Conservation (phyloP, 2,329 filamentous ascomycete species). For the Talaromyces sp. region DNA sequence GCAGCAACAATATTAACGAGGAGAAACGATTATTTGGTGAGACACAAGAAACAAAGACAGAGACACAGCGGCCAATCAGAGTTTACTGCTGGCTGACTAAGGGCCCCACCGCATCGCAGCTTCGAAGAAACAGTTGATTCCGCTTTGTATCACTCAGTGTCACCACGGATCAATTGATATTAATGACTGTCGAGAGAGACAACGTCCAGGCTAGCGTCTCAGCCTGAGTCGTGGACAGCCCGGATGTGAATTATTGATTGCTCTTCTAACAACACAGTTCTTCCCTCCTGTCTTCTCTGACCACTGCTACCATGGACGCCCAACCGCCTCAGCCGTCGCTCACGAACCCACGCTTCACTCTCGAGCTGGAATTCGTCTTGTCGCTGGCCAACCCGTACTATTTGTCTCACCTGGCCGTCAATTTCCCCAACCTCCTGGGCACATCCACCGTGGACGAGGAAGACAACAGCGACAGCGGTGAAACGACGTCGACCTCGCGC, state of each 20-base stretch:
- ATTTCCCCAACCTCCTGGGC: slow-evolving; percentile 41
- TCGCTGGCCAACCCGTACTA: slow-evolving; percentile 47
- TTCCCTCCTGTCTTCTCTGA: background rate
- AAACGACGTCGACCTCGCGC: slow-evolving; percentile 24
- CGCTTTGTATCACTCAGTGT: background rate
- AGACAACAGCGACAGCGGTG: slow-evolving; percentile 23
- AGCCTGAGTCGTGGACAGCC: background rate
- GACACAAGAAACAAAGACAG: background rate
- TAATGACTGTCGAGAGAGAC: background rate
- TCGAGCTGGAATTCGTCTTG: slow-evolving; percentile 47
- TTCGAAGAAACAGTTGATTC: background rate
- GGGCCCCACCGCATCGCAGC: background rate
- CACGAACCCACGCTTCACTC: slow-evolving; percentile 43
- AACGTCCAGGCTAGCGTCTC: background rate
- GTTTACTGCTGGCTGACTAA: background rate
- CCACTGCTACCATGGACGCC: slow-evolving; percentile 3
- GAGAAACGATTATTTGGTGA: background rate
- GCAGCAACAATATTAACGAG: background rate
- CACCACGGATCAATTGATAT: too few relatives aligned
- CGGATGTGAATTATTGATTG: background rate
- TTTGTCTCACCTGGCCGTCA: slow-evolving; percentile 44
- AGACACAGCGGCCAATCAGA: background rate
- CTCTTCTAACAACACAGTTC: background rate
- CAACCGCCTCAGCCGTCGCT: slow-evolving; percentile 29
- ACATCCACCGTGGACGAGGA: slow-evolving; percentile 29